A percentile compares a stretch with the other conserved stretches of the same genome.
These are phyloP conservation scores for Suillus subaureus DNA, from an alignment of 768 basidiomycete species.

Conservation along the genomic window DNA sequence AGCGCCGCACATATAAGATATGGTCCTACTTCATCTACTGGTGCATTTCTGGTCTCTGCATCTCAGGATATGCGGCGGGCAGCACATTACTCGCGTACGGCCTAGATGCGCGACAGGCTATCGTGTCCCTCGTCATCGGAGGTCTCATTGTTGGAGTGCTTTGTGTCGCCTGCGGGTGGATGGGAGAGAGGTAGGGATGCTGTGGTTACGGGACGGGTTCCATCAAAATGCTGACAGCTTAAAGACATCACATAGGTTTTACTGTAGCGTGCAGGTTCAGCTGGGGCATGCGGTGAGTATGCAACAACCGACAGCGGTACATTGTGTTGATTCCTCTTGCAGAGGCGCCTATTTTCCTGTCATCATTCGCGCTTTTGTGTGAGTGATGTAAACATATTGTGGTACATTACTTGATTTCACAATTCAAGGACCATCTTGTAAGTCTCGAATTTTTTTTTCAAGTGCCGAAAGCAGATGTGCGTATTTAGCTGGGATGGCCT, in stretches of 20 bases:
- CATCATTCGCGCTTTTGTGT: background rate
- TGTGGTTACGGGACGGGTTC: background rate
- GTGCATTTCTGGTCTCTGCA: conserved; percentile 24
- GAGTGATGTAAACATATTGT: background rate
- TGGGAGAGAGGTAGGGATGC: conserved; percentile 23
- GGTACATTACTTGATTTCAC: background rate
- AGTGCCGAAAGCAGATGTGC: background rate
- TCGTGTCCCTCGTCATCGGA: conserved; percentile 19
- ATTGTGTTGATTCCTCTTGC: background rate
- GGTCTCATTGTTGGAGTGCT: conserved; percentile 17
- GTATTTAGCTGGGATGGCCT: conserved; percentile 21
- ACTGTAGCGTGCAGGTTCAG: conserved; percentile 22
- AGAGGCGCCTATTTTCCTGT: conserved; percentile 5
- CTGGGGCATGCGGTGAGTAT: conserved; percentile 20
- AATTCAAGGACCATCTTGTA: background rate
- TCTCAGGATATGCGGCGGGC: conserved; percentile 18
- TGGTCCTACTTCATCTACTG: conserved; percentile 31
- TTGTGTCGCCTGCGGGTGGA: conserved; percentile 25
- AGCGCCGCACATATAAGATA: conserved; percentile 30
- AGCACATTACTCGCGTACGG: conserved; percentile 24
- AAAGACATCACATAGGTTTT: conserved; percentile 22
- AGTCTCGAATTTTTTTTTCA: background rate
- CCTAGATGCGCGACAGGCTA: conserved; percentile 18
- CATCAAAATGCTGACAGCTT: conserved; percentile 7
- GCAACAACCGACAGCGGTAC: background rate